These are phyloP conservation scores for Phylloporus sp. DNA, from an alignment of 768 basidiomycete genomes.

Conservation along the genomic window DNA sequence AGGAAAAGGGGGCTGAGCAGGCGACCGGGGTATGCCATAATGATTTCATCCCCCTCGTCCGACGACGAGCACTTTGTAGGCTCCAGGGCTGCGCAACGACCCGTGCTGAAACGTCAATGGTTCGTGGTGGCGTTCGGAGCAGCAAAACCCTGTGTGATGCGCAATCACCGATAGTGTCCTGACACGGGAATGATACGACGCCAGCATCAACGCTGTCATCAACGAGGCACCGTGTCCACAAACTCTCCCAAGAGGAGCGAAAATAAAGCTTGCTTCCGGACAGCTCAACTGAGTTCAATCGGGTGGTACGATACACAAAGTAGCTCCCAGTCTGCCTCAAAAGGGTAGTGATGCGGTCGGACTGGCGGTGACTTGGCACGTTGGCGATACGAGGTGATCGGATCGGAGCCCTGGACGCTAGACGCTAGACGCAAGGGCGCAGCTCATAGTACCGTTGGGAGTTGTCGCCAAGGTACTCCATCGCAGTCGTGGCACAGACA, in stretches of 20 bases:
- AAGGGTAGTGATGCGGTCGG: neutral
- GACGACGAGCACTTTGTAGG: neutral
- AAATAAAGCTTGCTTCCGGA: neutral
- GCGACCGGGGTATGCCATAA: neutral
- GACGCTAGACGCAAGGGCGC: neutral
- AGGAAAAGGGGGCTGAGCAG: neutral
- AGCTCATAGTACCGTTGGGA: neutral
- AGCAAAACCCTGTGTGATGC: neutral
- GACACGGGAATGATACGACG: conserved; percentile 11
- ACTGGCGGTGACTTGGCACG: conserved; percentile 12
- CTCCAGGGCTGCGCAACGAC: neutral
- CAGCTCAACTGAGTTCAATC: conserved; percentile 8
- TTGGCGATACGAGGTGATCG: conserved; percentile 12
- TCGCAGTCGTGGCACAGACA: neutral
- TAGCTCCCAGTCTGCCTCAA: neutral
- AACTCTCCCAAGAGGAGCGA: conserved; percentile 6
- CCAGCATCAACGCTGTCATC: conserved; percentile 1
- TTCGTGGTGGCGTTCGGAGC: conserved; percentile 15
- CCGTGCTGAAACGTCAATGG: neutral
- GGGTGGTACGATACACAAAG: neutral
- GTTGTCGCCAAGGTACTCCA: neutral
- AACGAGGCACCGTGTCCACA: conserved; percentile 11
- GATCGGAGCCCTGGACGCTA: conserved; percentile 9
- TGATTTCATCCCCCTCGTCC: neutral
- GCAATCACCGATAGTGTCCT: neutral